Evolutionary conservation across 257 asterid genomes (phyloP).

Genomic region (Gentiana dahurica): DNA sequence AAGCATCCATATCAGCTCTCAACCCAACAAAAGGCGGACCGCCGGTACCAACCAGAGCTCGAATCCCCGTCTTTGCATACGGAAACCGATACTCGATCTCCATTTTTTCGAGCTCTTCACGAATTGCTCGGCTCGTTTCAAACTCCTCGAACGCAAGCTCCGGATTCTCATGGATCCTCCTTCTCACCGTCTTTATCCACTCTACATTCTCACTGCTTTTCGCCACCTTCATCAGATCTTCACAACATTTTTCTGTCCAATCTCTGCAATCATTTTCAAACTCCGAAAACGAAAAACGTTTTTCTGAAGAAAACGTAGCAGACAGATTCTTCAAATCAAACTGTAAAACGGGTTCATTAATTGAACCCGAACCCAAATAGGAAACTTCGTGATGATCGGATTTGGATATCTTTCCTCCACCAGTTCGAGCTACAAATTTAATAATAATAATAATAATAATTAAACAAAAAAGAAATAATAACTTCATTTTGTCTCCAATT

Average conservation of each 20-base stretch:
- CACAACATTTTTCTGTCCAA: constrained; percentile 49
- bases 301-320: not conserved
- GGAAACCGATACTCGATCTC: constrained; percentile 50
- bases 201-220: constrained; percentile 21
- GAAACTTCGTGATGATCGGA: constrained; percentile 9
- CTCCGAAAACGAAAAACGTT: not conserved
- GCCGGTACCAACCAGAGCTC: constrained; percentile 73
- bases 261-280: constrained; percentile 17
- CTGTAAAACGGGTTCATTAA: not conserved
- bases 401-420: constrained; percentile 28
- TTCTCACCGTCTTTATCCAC: constrained; percentile 60
- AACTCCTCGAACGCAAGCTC: constrained; percentile 79
- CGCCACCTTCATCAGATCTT: constrained; percentile 37
- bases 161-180: constrained; percentile 71
- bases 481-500: not conserved
- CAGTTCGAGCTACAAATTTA: not conserved
- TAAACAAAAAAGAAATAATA: not conserved
- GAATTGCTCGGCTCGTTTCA: constrained; percentile 55
- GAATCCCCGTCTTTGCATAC: constrained; percentile 63
- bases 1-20: constrained; percentile 97
- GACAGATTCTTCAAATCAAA: constrained; percentile 20
- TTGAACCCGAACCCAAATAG: not conserved
- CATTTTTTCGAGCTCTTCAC: constrained; percentile 56
- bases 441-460: not conserved
- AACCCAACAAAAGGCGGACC: constrained; percentile 74